phyloP scores from a whole-genome alignment of 2,329 filamentous ascomycete species.

The Penicillium corylophilum region DNA sequence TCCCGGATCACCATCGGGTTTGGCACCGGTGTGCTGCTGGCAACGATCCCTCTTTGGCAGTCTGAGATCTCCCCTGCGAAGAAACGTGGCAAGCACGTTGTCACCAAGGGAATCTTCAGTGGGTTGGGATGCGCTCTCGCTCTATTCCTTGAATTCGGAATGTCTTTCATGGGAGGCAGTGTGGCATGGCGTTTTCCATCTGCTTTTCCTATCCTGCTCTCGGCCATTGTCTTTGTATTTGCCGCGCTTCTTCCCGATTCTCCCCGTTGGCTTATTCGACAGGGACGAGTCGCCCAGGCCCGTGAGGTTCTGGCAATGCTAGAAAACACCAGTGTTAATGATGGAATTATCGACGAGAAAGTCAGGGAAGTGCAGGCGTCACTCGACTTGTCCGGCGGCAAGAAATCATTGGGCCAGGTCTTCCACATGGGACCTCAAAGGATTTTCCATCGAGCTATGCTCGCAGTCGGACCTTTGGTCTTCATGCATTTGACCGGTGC shows the following conservation, averaged over 20 bases:
- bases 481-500: conserved; percentile 21
- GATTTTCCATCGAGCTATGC: conserved; percentile 18
- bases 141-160: conserved; percentile 22
- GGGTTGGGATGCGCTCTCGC: conserved; percentile 19
- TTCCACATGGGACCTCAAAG: conserved; percentile 22
- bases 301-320: conserved; percentile 18
- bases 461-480: conserved; percentile 14
- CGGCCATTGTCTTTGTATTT: conserved; percentile 12
- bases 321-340: conserved; percentile 5
- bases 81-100: conserved; percentile 23
- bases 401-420: conserved; percentile 9
- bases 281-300: conserved; percentile 15
- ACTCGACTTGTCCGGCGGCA: conserved; percentile 8
- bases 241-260: conserved; percentile 19
- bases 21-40: conserved; percentile 17
- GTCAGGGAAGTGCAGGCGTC: conserved; percentile 22
- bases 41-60: conserved; percentile 23
- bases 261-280: conserved; percentile 22
- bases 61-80: conserved; percentile 22
- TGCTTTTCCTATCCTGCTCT: conserved; percentile 18
- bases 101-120: conserved; percentile 21
- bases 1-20: conserved; percentile 16
- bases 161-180: conserved; percentile 17
- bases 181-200: conserved; percentile 23
- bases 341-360: conserved; percentile 7